Percentiles rank a stretch among this genome's conserved stretches.
phyloP scores from a whole-genome alignment of 371 early-diverging fungal species.

The Vairimorpha necatrix region DNA sequence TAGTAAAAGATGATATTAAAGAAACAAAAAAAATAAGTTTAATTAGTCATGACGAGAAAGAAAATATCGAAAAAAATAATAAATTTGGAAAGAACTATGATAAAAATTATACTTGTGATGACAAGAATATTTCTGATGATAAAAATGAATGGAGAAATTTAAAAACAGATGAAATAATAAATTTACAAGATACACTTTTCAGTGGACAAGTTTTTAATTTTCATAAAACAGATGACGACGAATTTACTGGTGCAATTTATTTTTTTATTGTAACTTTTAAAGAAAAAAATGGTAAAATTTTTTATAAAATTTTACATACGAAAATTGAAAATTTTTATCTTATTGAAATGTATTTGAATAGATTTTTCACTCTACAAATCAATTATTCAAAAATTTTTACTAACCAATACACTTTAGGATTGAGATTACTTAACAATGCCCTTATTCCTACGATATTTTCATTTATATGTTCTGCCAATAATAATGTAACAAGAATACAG shows the following conservation, averaged over 20 bases:
- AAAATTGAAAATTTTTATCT: neutral
- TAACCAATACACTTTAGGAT: slow-evolving; percentile 67
- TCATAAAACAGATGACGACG: slow-evolving; percentile 15
- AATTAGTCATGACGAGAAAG: too few relatives aligned
- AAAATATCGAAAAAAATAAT: too few relatives aligned
- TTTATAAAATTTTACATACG: slow-evolving; percentile 14
- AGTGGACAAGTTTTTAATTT: slow-evolving; percentile 62
- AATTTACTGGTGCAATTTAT: slow-evolving; percentile 40
- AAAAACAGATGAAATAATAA: slow-evolving; percentile 19
- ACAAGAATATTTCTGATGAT: neutral
- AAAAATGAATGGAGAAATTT: slow-evolving; percentile 29
- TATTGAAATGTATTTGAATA: slow-evolving; percentile 59
- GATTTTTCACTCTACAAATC: slow-evolving; percentile 74
- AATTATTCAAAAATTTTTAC: slow-evolving; percentile 68
- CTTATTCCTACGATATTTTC: slow-evolving; percentile 78
- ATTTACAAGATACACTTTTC: slow-evolving; percentile 52
- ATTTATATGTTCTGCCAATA: slow-evolving; percentile 88
- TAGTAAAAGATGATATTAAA: too few relatives aligned
- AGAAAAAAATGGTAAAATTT: slow-evolving; percentile 26
- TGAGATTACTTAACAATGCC: slow-evolving; percentile 68
- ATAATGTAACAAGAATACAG: slow-evolving; percentile 83
- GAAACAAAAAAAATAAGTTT: too few relatives aligned
- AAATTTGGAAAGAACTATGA: too few relatives aligned
- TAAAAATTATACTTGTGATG: too few relatives aligned
- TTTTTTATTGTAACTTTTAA: slow-evolving; percentile 24